These are phyloP conservation scores for Hypoxylon sp. DNA, from an alignment of 2,329 filamentous ascomycete species.

Conservation along the genomic window DNA sequence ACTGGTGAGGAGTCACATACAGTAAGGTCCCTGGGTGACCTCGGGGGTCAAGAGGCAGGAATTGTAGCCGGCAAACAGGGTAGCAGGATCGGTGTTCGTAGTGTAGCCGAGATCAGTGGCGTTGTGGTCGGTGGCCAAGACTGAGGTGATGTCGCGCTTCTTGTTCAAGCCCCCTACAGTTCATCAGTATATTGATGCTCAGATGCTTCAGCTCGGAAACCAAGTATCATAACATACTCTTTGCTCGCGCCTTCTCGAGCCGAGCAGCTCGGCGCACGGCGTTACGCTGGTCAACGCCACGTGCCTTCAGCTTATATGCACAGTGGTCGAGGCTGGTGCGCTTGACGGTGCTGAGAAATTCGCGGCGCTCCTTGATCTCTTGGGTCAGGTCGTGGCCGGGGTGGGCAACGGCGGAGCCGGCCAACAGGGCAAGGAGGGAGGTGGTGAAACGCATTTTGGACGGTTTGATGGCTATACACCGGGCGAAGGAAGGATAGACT, in stretches of 20 bases:
- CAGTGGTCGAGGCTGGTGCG: slow-evolving; percentile 61
- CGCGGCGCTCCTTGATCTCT: slow-evolving; percentile 62
- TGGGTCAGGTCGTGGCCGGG: slow-evolving; percentile 62
- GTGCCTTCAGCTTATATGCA: slow-evolving; percentile 58
- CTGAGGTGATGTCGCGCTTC: slow-evolving; percentile 51
- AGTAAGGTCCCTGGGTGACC: slow-evolving; percentile 66
- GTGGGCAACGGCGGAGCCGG: slow-evolving; percentile 53
- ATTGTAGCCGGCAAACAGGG: slow-evolving; percentile 57
- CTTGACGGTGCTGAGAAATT: slow-evolving; percentile 57
- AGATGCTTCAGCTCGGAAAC: background rate
- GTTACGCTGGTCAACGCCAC: slow-evolving; percentile 59
- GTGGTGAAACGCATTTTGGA: slow-evolving; percentile 46
- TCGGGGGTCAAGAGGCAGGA: slow-evolving; percentile 65
- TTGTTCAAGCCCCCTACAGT: slow-evolving; percentile 30
- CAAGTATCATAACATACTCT: slow-evolving; percentile 44
- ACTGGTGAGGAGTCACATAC: slow-evolving; percentile 43
- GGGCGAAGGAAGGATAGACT: slow-evolving; percentile 7
- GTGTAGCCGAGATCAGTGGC: slow-evolving; percentile 52
- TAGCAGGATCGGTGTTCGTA: slow-evolving; percentile 49
- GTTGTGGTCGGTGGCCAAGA: slow-evolving; percentile 55
- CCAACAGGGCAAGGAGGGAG: slow-evolving; percentile 40
- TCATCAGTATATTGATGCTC: slow-evolving; percentile 9
- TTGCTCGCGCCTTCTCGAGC: slow-evolving; percentile 57
- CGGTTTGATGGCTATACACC: background rate
- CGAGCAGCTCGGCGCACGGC: slow-evolving; percentile 58